Percentiles rank a stretch among this genome's conserved stretches.
Conservation (phyloP, 108 stramenopile genomes). For the Skeletonema potamos region DNA sequence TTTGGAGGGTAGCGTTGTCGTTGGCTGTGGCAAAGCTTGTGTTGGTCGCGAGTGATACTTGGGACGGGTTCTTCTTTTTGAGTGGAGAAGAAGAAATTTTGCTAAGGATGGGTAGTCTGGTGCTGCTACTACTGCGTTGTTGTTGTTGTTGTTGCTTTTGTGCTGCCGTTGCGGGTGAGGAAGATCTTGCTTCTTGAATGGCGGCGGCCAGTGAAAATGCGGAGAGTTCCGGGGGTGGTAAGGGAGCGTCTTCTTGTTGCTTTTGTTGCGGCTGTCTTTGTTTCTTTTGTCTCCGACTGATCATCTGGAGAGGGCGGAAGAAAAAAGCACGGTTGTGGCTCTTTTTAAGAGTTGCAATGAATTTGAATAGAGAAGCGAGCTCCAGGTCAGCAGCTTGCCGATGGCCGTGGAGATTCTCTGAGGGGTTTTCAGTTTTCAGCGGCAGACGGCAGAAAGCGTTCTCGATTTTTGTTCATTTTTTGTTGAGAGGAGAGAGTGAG, state of each 20-base stretch:
- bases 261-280: conserved; percentile 2
- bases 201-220: conserved; percentile 31
- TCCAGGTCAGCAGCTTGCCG: background rate
- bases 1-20: background rate
- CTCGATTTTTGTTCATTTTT: too few species aligned
- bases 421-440: background rate
- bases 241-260: background rate
- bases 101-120: background rate
- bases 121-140: conserved; percentile 21
- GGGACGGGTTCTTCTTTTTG: conserved; percentile 18
- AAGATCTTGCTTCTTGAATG: conserved; percentile 25
- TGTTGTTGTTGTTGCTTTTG: background rate
- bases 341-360: too few species aligned
- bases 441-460: background rate
- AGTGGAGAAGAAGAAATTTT: background rate
- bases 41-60: conserved; percentile 28
- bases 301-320: background rate
- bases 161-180: background rate
- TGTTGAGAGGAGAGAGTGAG: too few species aligned
- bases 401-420: background rate
- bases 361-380: background rate
- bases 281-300: conserved; percentile 1
- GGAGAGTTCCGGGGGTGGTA: conserved; percentile 16
- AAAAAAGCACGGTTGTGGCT: background rate
- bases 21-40: conserved; percentile 34